phyloP scores from a whole-genome alignment of 2,329 filamentous ascomycete species.

The Pestalotiopsis sp. region DNA sequence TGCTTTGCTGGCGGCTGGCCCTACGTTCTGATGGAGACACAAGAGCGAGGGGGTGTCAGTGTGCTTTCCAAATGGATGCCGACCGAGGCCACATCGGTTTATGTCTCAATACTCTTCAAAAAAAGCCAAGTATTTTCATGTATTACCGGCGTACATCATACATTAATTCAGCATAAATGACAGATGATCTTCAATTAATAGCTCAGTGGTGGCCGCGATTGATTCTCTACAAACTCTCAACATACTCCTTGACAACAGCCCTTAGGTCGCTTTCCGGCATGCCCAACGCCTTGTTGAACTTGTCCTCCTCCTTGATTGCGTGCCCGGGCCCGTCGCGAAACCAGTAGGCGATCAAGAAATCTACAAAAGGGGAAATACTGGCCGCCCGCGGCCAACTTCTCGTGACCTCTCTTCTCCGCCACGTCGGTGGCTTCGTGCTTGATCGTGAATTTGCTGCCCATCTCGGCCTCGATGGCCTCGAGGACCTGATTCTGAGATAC shows the following conservation, averaged over 20 bases:
- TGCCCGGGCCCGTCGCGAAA: slow-evolving; percentile 14
- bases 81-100: too few species aligned
- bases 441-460: slow-evolving; percentile 41
- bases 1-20: slow-evolving; percentile 35
- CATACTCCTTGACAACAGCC: background rate
- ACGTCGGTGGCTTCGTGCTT: slow-evolving; percentile 17
- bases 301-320: slow-evolving; percentile 14
- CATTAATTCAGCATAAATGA: too few species aligned
- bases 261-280: background rate
- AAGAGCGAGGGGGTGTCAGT: too few species aligned
- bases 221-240: background rate
- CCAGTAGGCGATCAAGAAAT: slow-evolving; percentile 14
- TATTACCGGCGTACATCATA: too few species aligned
- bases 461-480: slow-evolving; percentile 40
- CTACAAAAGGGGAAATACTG: slow-evolving; percentile 13
- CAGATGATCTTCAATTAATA: too few species aligned
- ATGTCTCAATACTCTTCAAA: too few species aligned
- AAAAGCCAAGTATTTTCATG: too few species aligned
- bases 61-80: too few species aligned
- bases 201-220: background rate
- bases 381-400: background rate
- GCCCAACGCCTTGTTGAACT: slow-evolving; percentile 11
- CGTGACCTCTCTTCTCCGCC: background rate
- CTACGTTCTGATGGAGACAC: slow-evolving; percentile 34
- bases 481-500: slow-evolving; percentile 49